Base-by-base conservation (phyloP, 2,329 filamentous ascomycete genomes). In the Neonectria magnoliae region DNA sequence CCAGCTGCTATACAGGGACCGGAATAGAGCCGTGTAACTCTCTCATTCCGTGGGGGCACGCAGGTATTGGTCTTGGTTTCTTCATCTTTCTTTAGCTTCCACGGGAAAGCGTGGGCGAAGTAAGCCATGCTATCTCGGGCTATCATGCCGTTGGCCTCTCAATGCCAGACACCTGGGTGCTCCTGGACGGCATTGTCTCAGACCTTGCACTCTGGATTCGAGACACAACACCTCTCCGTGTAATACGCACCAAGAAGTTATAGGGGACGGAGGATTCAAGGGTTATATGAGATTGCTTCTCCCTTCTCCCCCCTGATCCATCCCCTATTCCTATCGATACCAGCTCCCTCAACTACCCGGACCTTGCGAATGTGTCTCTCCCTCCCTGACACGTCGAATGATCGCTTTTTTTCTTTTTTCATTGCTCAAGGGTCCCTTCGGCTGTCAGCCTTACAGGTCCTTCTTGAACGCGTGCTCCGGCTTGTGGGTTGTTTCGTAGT, bases 401-500 rank as follows among this genome's bases (percentile, higher is more conserved):
- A 16, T 33, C 41, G 7, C n/a, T n/a, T n/a, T n/a, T n/a, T n/a
- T n/a, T n/a, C n/a, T 5, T 25, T 25, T 22, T 52, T 59, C 8
- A 36, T 47, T 54, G 45, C 47, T 48, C 63, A 53, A 56, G 52
- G 62, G 56, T 38, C 33, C 48, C 64, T 62, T 57, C 64, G 47
- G 31, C 36, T 41, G 42, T 29, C 63, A 60, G 60, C 56, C 52
- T 59, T 73, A 90, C 41, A 90, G 67, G 66, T 90, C 85, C 79
- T 90, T 90, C 81, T 89, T 90, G 64, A 81, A 83, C 14, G 81
- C 81, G 73, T 90, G 94, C 82, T 98, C 94, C 0, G 95, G 95
- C 79, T 96, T 94, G 79, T 98, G 96, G 18, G 91, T 94, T 4
- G 94, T 98, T 82, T 98, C 96, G 73, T 97, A 98, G 79, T 99